Evolutionary conservation across 2,329 filamentous ascomycete species (phyloP), one percentile per base, ranked within the genome.

Genomic region (Thelonectria olida): DNA sequence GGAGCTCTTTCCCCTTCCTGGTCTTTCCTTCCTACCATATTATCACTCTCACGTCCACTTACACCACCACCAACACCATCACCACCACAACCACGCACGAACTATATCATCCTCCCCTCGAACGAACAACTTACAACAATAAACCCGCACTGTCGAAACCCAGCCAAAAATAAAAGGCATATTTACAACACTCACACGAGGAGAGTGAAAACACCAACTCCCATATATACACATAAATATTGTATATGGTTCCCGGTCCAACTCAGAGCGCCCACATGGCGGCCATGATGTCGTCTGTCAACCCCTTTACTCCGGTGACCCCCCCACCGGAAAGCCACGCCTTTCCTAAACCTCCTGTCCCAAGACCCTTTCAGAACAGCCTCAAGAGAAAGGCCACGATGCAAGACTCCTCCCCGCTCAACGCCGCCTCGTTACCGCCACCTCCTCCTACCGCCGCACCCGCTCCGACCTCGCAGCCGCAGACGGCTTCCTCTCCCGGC

Each of bases 201-300:
- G 25, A 38, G 48, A 56, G 45, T 25, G 34, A 19, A 31, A 7
- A 54, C 12, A 17, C 31, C 27, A 41, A n/a, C 5, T 28, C 13
- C 45, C 38, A 51, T 25, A 57, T 52, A 42, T 36, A 48, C 6
- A 27, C 39, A 55, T 54, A 53, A 38, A 58, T 61, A 68, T n/a
- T n/a, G n/a, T 66, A 67, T 64, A 68, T 65, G 66, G 45, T 60
- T 39, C 58, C 52, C 62, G 59, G 31, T 15, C 48, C 58, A 57
- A 59, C 50, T 17, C 65, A 65, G 44, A 59, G 59, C 65, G 65
- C 64, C 61, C 56, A 61, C 27, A 72, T 72, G 70, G 68, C 70
- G 70, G 70, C 70, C 61, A 71, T 72, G 70, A 72, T 72, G 69
- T 72, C 70, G 69, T 72, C 70, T 66, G 70, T 72, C 64, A 72